These are phyloP conservation scores for Saccharomycopsis javanensis DNA, from an alignment of 805 yeast species.

Conservation along the genomic window DNA sequence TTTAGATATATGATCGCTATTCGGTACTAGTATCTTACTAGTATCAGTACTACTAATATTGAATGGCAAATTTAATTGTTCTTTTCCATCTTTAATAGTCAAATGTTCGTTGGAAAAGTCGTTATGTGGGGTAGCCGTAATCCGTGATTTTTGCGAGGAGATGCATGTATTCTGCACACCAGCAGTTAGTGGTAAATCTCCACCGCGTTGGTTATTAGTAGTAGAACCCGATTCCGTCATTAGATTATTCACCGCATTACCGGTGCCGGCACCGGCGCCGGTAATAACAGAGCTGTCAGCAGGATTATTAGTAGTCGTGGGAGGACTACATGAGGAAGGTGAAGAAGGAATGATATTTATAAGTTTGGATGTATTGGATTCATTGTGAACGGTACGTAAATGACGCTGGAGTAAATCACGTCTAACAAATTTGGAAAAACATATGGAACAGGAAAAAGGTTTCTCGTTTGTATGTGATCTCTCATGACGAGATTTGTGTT, in stretches of 20 bases:
- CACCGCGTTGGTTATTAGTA: background rate
- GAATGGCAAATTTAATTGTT: no score
- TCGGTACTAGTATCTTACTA: background rate
- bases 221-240: background rate
- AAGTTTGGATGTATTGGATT: constrained; percentile 13
- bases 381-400: constrained; percentile 60
- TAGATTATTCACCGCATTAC: no score
- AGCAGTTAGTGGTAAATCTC: background rate
- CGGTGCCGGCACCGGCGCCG: no score
- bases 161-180: background rate
- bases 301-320: background rate
- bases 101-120: background rate
- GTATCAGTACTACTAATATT: background rate
- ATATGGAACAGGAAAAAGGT: constrained; percentile 65
- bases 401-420: constrained; percentile 71
- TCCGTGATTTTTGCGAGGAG: background rate
- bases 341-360: constrained; percentile 5
- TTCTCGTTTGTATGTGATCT: constrained; percentile 72
- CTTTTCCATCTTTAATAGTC: no score
- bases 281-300: no score
- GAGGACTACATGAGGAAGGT: no score
- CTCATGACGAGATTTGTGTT: constrained; percentile 71
- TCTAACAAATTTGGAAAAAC: constrained; percentile 66
- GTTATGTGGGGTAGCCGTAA: background rate
- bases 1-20: background rate